Evolutionary conservation across 371 early-diverging fungal genomes (phyloP), one percentile per base, ranked within the genome.

Genomic region (Lichtheimia ramosa): DNA sequence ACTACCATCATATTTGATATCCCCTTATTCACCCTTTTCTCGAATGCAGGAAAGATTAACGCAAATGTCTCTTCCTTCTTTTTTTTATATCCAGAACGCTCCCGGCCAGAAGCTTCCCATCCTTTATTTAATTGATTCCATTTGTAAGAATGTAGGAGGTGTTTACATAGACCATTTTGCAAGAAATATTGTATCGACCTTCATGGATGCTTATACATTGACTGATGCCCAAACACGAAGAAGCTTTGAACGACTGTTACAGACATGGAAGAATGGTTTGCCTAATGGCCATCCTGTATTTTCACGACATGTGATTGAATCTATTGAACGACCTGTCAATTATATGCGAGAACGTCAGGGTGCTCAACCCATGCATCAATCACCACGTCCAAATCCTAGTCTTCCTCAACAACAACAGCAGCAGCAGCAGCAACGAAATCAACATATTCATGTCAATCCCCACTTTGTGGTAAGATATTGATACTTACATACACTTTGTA

Each of bases 121-220:
- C 3, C 75, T 96, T 28, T 96, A 94, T 73, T 82, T 96, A 46
- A 83, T 96, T 59, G 97, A 96, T 75, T 96, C 96, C 39, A 95
- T 96, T 21, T 83, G 86, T 72, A 96, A 96, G 77, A 94, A 93
- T 72, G 88, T 93, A 27, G 94, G 95, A 18, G 88, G 82, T 18
- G 76, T 77, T 20, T 96, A 94, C 74, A 66, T 89, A 10, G 63
- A 69, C 15, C 70, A 85, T 27, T 93, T 96, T 74, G 79, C 82
- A 24, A 75, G 84, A 25, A 85, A 90, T 54, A 82, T 96, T 63
- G 84, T 79, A 24, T 74, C 66, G 39, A 71, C 83, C 10, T 96
- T 91, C 64, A 57, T 88, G 55, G 86, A 85, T 53, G 89, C 93
- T 43, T 96, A 88, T 65, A 77, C 83, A 16, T 68, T 82, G 10